These are phyloP conservation scores for Lipomyces sp. DNA, from an alignment of 805 yeast genomes.

Conservation along the genomic window DNA sequence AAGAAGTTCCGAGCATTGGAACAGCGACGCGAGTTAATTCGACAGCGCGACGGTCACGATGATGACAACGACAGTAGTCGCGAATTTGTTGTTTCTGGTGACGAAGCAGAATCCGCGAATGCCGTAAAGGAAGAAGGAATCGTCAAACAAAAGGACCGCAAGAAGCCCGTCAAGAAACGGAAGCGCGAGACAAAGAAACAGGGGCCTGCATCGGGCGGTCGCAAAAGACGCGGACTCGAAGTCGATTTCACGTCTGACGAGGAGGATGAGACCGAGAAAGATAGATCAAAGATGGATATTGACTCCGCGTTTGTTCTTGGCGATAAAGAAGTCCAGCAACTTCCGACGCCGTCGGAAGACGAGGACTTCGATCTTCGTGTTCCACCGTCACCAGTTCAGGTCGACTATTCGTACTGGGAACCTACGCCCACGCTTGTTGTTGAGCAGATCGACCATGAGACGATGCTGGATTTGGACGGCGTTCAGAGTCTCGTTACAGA, in stretches of 20 bases:
- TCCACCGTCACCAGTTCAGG: not conserved
- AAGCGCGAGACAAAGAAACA: constrained; percentile 2
- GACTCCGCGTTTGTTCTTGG: not conserved
- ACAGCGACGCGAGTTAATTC: not conserved
- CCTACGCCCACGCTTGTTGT: constrained; percentile 14
- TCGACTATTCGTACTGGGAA: constrained; percentile 20
- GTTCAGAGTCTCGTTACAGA: constrained; percentile 61
- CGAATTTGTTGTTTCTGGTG: constrained; percentile 7
- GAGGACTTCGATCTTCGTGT: constrained; percentile 4
- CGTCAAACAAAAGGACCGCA: constrained; percentile 1
- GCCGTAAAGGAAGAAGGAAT: not conserved
- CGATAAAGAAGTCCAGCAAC: constrained; percentile 2
- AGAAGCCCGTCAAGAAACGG: constrained; percentile 7
- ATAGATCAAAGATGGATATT: not conserved
- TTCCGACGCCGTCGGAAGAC: constrained; percentile 20
- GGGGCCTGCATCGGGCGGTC: not conserved
- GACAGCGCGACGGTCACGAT: not conserved
- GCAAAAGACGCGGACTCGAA: constrained; percentile 2
- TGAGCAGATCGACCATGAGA: constrained; percentile 40
- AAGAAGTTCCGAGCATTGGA: not conserved
- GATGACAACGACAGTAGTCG: constrained; percentile 6
- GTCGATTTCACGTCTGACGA: constrained; percentile 28
- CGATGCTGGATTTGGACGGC: constrained; percentile 44
- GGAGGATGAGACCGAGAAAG: constrained; percentile 25
- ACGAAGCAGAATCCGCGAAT: not conserved